These are phyloP conservation scores for Xylaria sp. DNA, from an alignment of 2,329 filamentous ascomycete genomes.

Conservation along the genomic window DNA sequence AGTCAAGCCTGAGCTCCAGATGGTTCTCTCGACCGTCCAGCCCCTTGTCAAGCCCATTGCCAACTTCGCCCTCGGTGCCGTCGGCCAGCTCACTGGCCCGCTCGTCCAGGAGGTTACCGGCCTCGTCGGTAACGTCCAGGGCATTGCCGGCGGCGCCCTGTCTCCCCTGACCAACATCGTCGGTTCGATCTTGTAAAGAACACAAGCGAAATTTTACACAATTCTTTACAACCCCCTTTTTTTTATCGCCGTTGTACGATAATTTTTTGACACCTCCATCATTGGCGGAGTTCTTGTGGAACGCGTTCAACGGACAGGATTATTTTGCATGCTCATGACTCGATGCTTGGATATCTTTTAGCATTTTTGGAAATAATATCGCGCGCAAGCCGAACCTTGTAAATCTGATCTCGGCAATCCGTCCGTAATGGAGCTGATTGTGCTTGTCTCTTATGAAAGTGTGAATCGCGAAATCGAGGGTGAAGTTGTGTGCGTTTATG, in stretches of 20 bases:
- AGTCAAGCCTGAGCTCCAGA: conserved; percentile 34
- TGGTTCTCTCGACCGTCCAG: conserved; percentile 27
- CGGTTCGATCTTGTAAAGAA: conserved; percentile 20
- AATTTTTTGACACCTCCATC: conserved; percentile 7
- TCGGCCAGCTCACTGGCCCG: conserved; percentile 19
- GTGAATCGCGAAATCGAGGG: background rate
- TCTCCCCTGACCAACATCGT: conserved; percentile 15
- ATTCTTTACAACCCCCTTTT: too few species aligned
- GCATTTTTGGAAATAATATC: conserved; percentile 21
- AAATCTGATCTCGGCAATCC: conserved; percentile 5
- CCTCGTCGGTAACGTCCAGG: conserved; percentile 23
- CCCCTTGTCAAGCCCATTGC: conserved; percentile 31
- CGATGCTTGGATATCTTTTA: conserved; percentile 28
- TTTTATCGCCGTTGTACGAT: conserved; percentile 3
- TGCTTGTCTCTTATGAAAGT: background rate
- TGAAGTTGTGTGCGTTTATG: background rate
- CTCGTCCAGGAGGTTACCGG: conserved; percentile 25
- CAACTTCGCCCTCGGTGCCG: conserved; percentile 25
- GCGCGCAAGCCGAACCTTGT: conserved; percentile 21
- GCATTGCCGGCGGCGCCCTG: conserved; percentile 22
- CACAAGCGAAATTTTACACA: background rate
- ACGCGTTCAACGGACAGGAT: conserved; percentile 13
- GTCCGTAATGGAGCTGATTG: background rate
- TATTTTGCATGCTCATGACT: conserved; percentile 29
- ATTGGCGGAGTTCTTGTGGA: conserved; percentile 23